These are phyloP conservation scores for Suillus clintonianus DNA, from an alignment of 768 basidiomycete species.

Conservation along the genomic window DNA sequence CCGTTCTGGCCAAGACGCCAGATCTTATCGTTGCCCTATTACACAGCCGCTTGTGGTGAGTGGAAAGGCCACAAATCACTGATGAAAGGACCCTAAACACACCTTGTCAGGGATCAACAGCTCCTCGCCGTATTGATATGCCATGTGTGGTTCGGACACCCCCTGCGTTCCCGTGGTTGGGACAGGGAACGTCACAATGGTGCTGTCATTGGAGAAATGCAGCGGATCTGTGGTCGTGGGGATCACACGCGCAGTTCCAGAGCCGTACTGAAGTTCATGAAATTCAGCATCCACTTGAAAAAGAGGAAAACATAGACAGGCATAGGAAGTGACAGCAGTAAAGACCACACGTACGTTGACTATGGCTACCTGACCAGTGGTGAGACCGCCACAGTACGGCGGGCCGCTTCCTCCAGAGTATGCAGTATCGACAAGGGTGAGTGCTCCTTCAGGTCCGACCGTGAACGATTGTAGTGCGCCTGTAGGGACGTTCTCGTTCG, in stretches of 20 bases:
- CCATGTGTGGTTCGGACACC: slow-evolving; percentile 69
- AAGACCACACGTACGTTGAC: slow-evolving; percentile 47
- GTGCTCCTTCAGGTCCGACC: slow-evolving; percentile 43
- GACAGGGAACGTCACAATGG: slow-evolving; percentile 56
- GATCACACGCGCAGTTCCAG: slow-evolving; percentile 56
- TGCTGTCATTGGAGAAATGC: slow-evolving; percentile 35
- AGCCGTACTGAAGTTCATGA: slow-evolving; percentile 41
- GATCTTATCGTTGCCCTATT: slow-evolving; percentile 65
- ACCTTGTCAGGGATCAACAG: slow-evolving; percentile 70
- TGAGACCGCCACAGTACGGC: slow-evolving; percentile 51
- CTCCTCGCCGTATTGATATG: slow-evolving; percentile 54
- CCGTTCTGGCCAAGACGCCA: slow-evolving; percentile 59
- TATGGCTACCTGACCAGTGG: slow-evolving; percentile 59
- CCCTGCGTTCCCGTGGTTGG: slow-evolving; percentile 27
- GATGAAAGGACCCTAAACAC: slow-evolving; percentile 15
- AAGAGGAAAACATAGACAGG: background rate
- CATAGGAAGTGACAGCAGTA: background rate
- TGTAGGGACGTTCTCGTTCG: slow-evolving; percentile 50
- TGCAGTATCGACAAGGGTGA: slow-evolving; percentile 49
- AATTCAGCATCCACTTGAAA: background rate
- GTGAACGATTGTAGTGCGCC: slow-evolving; percentile 58
- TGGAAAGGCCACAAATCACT: background rate
- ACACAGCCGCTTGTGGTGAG: background rate
- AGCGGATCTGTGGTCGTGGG: slow-evolving; percentile 43
- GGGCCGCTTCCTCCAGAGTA: slow-evolving; percentile 53